Percentiles rank a stretch among this genome's conserved stretches.
Evolutionary conservation across 2,329 filamentous ascomycete genomes (phyloP).

Genomic region (Pseudopithomyces chartarum): DNA sequence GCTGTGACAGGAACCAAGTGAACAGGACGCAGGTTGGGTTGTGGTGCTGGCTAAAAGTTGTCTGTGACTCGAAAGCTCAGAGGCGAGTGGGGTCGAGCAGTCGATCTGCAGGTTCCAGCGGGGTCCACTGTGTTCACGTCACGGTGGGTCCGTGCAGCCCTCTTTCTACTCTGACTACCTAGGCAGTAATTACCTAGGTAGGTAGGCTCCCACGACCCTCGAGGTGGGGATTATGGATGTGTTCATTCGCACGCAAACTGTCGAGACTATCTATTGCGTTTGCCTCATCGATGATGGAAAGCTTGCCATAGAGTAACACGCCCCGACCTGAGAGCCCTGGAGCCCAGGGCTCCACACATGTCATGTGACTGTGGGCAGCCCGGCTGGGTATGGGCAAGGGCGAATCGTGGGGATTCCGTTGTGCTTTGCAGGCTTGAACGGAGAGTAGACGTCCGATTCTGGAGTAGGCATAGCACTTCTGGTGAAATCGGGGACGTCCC

Average conservation of each 20-base stretch:
- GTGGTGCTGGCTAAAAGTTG: neutral
- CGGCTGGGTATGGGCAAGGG: too few relatives aligned
- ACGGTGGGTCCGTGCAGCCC: neutral
- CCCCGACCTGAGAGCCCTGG: neutral
- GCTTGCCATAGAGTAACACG: too few relatives aligned
- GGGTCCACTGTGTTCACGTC: slow-evolving; percentile 6
- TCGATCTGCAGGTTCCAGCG: slow-evolving; percentile 7
- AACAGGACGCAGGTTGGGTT: neutral
- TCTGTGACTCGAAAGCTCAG: slow-evolving; percentile 9
- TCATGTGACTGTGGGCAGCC: too few relatives aligned
- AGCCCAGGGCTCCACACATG: too few relatives aligned
- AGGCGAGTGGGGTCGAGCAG: slow-evolving; percentile 1
- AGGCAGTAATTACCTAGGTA: too few relatives aligned
- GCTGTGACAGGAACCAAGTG: neutral
- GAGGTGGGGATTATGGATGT: neutral
- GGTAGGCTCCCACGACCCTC: slow-evolving; percentile 3
- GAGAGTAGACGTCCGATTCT: neutral
- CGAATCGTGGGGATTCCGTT: too few relatives aligned
- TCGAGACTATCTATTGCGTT: too few relatives aligned
- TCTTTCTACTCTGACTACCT: too few relatives aligned
- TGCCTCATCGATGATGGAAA: neutral
- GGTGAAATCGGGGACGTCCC: slow-evolving; percentile 10
- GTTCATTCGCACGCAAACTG: too few relatives aligned
- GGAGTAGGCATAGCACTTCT: neutral
- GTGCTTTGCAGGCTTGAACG: too few relatives aligned